Percentiles rank a stretch among this genome's conserved stretches.
Conservation (phyloP, 768 basidiomycete genomes). For the Amanita molliuscula region DNA sequence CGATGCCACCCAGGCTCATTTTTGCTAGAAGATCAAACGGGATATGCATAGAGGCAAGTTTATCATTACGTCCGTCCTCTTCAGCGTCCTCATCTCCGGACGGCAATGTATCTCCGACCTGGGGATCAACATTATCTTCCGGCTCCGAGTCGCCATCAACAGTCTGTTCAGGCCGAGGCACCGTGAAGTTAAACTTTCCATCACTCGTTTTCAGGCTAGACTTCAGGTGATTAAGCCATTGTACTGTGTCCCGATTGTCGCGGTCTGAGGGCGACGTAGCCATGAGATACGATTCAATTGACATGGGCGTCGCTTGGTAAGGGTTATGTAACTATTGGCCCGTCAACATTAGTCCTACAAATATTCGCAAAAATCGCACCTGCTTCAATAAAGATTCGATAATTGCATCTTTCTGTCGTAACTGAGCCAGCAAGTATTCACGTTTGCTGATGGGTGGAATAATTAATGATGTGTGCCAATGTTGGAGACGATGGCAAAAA, state of each 20-base stretch:
- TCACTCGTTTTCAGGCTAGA: constrained; percentile 43
- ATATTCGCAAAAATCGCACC: constrained; percentile 24
- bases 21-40: constrained; percentile 71
- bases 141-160: constrained; percentile 13
- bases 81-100: constrained; percentile 14
- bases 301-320: constrained; percentile 67
- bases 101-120: constrained; percentile 11
- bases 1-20: constrained; percentile 50
- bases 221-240: constrained; percentile 67
- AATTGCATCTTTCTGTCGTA: constrained; percentile 80
- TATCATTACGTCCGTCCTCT: constrained; percentile 32
- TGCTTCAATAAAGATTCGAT: constrained; percentile 82
- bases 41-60: constrained; percentile 44
- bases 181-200: constrained; percentile 33
- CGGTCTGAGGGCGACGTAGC: constrained; percentile 69
- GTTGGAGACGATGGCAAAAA: constrained; percentile 18
- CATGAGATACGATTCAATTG: constrained; percentile 70
- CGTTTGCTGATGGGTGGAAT: constrained; percentile 53
- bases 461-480: constrained; percentile 20
- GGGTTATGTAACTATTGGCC: constrained; percentile 60
- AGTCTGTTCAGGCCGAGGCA: constrained; percentile 20
- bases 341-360: neutral
- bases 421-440: constrained; percentile 77
- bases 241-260: constrained; percentile 56
- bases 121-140: constrained; percentile 13